Evolutionary conservation across 2,329 filamentous ascomycete genomes (phyloP).

Genomic region (Juglanconis sp.): DNA sequence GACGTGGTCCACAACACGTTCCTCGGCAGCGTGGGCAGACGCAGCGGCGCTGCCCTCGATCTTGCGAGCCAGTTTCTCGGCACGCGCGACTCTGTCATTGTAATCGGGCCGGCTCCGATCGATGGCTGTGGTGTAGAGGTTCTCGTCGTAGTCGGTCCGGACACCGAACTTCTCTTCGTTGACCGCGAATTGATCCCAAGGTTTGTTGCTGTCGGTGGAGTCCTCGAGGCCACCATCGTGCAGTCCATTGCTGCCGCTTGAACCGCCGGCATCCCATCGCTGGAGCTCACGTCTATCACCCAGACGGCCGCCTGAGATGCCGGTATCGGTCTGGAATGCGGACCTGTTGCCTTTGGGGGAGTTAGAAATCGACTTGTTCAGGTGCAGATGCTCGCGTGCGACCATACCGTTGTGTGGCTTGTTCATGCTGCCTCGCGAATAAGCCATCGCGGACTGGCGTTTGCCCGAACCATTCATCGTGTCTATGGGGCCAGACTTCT

Average conservation of each 20-base stretch:
- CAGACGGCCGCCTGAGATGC: slow-evolving; percentile 74
- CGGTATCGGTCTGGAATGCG: slow-evolving; percentile 80
- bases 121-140: slow-evolving; percentile 89
- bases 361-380: slow-evolving; percentile 11
- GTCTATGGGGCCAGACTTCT: slow-evolving; percentile 28
- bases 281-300: slow-evolving; percentile 74
- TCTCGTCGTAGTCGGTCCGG: slow-evolving; percentile 88
- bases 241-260: slow-evolving; percentile 28
- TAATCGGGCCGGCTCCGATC: slow-evolving; percentile 82
- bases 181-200: slow-evolving; percentile 91
- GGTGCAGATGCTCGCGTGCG: background rate
- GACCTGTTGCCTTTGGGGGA: slow-evolving; percentile 55
- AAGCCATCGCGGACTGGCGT: slow-evolving; percentile 30
- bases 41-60: slow-evolving; percentile 74
- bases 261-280: slow-evolving; percentile 68
- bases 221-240: slow-evolving; percentile 71
- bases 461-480: slow-evolving; percentile 28
- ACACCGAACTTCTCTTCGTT: slow-evolving; percentile 87
- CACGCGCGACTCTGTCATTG: slow-evolving; percentile 71
- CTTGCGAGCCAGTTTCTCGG: slow-evolving; percentile 81
- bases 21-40: slow-evolving; percentile 85
- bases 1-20: slow-evolving; percentile 71
- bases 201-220: slow-evolving; percentile 23
- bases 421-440: slow-evolving; percentile 31
- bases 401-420: slow-evolving; percentile 39